Evolutionary conservation across 768 basidiomycete genomes (phyloP), one percentile per base, ranked within the genome.

Genomic region (Panaeolus papilionaceus): DNA sequence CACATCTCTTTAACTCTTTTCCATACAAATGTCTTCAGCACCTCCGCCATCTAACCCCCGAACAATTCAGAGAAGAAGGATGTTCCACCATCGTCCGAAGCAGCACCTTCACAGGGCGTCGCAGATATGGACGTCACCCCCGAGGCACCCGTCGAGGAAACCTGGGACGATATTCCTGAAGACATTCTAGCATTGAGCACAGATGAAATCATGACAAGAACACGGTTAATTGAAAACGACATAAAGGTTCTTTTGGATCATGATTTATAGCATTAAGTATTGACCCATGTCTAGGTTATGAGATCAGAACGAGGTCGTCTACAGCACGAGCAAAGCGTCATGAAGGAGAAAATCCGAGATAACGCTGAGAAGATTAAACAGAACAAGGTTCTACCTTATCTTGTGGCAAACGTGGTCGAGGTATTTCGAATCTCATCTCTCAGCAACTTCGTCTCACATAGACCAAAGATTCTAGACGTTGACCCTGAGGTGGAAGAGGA

Each of bases 341-440:
- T 99, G 98, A 92, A 94, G 77, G 96, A 98, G 84, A 98, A 97
- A 86, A 98, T 99, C 75, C 89, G 94, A 64, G 98, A 99, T 76
- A 99, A 98, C 70, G 91, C 92, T 58, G 95, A 98, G 81, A 99
- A 99, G 83, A 94, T 99, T 71, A 98, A 98, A 80, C 97, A 99
- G 87, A 99, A 99, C 81, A 99, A 99, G 80, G 95, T 98, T 12
- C 82, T 99, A 49, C 98, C 98, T 6, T 99, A 99, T 80, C 89
- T 99, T 64, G 98, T 99, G 42, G 95, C 93, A 16, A 98, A 99
- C 75, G 94, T 99, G 40, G 95, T 99, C 18, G 98, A 99, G 88
- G 95, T 96, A 73, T 20, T 39, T 44, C 23, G 12, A 20, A 4
- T 44, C 49, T 40, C 62, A 45, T 47, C 44, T 61, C 3, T 26